These are phyloP conservation scores for Pulicaria dysenterica DNA, from an alignment of 129 eudicot species.

Conservation along the genomic window DNA sequence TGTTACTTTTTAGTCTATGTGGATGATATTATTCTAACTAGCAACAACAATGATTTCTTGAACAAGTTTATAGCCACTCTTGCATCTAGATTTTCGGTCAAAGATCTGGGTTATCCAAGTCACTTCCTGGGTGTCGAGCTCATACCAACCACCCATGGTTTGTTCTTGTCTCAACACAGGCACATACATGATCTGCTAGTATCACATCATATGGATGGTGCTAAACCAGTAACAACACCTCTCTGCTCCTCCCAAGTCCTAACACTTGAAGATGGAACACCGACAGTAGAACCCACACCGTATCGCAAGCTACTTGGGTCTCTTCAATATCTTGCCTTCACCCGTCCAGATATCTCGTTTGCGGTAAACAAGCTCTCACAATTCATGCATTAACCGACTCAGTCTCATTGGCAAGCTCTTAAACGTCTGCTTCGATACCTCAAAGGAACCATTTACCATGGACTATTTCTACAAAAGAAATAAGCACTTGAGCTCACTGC, in stretches of 20 bases:
- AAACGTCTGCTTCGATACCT: not conserved
- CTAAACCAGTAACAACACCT: not conserved
- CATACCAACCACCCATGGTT: not conserved
- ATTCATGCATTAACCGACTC: not conserved
- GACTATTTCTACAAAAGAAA: no score
- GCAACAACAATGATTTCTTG: not conserved
- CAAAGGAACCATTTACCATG: not conserved
- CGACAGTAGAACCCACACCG: not conserved
- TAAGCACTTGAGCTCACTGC: no score
- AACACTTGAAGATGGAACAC: not conserved
- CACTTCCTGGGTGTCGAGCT: conserved; percentile 6
- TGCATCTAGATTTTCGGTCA: not conserved
- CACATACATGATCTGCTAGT: not conserved
- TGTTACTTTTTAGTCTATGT: not conserved
- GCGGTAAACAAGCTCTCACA: not conserved
- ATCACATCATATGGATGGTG: not conserved
- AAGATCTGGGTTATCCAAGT: conserved; percentile 8
- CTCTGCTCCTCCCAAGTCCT: not conserved
- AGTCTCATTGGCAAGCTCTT: not conserved
- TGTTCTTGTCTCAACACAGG: not conserved
- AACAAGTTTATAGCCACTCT: not conserved
- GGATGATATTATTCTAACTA: not conserved
- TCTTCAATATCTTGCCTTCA: not conserved
- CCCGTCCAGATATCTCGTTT: not conserved
- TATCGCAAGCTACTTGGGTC: not conserved